These are phyloP conservation scores for Nymphaea thermarum DNA, from an alignment of 164 flowering plant genomes.

Conservation along the genomic window DNA sequence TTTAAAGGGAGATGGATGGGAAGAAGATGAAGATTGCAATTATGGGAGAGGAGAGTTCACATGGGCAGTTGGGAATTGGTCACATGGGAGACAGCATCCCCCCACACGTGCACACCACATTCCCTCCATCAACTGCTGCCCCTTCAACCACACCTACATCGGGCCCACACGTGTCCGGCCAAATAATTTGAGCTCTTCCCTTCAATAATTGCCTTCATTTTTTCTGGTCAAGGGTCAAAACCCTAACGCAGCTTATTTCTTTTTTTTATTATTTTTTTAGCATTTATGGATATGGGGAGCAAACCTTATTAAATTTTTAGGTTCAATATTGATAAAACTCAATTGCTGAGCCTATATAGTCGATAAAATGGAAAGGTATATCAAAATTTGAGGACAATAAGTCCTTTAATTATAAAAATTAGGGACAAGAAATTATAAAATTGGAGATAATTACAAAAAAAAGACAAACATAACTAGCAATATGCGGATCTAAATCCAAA, in stretches of 20 bases:
- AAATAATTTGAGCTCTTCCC: neutral
- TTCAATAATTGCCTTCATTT: neutral
- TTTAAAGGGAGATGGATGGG: neutral
- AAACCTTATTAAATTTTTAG: too few relatives aligned
- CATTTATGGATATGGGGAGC: too few relatives aligned
- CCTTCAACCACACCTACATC: neutral
- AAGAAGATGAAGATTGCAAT: constrained; percentile 19
- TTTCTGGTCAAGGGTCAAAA: constrained; percentile 2
- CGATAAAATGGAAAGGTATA: too few relatives aligned
- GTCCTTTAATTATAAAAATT: too few relatives aligned
- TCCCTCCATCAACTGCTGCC: neutral
- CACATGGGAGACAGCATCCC: constrained; percentile 6
- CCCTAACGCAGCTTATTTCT: neutral
- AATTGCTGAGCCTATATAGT: too few relatives aligned
- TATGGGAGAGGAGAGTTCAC: constrained; percentile 33
- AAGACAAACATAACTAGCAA: too few relatives aligned
- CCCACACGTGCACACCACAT: constrained; percentile 19
- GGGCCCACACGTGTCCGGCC: constrained; percentile 1
- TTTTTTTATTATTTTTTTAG: neutral
- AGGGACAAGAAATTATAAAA: too few relatives aligned
- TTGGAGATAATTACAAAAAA: too few relatives aligned
- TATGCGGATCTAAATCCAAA: too few relatives aligned
- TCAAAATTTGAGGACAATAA: too few relatives aligned
- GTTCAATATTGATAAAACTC: too few relatives aligned
- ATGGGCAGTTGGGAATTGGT: constrained; percentile 9